A percentile compares a stretch with the other conserved stretches of the same genome.
Evolutionary conservation across 2,329 filamentous ascomycete genomes (phyloP).

Genomic region (Trichophaea hybrida): DNA sequence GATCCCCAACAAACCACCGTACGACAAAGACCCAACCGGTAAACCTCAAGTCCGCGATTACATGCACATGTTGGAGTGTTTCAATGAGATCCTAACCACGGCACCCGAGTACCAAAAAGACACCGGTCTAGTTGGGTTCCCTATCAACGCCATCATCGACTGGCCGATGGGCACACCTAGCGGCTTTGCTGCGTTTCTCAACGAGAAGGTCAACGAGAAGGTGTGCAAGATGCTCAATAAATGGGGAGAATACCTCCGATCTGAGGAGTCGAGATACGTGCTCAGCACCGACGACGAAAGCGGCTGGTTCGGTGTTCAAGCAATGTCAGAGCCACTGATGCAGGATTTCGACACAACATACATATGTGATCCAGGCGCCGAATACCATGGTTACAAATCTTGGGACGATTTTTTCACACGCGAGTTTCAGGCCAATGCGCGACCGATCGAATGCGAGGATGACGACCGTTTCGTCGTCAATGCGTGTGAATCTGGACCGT

Average conservation of each 20-base stretch:
- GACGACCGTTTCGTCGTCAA: slow-evolving; percentile 42
- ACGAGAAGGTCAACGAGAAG: slow-evolving; percentile 39
- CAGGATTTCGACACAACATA: slow-evolving; percentile 47
- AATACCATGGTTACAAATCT: slow-evolving; percentile 47
- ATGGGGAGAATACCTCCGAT: slow-evolving; percentile 32
- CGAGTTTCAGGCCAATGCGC: slow-evolving; percentile 38
- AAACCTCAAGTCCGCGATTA: slow-evolving; percentile 49
- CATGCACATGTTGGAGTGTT: slow-evolving; percentile 48
- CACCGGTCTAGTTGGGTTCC: slow-evolving; percentile 39
- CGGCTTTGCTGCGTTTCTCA: slow-evolving; percentile 42
- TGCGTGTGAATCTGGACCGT: slow-evolving; percentile 50
- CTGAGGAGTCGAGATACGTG: slow-evolving; percentile 4
- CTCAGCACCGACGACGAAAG: not conserved
- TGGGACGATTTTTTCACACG: slow-evolving; percentile 62
- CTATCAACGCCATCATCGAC: slow-evolving; percentile 44
- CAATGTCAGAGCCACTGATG: slow-evolving; percentile 8
- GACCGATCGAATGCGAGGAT: slow-evolving; percentile 44
- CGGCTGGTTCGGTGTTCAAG: slow-evolving; percentile 33
- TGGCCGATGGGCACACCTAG: slow-evolving; percentile 45
- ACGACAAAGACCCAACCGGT: slow-evolving; percentile 47
- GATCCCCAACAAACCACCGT: slow-evolving; percentile 46
- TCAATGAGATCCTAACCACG: slow-evolving; percentile 45
- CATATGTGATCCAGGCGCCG: slow-evolving; percentile 41
- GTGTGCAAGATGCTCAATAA: slow-evolving; percentile 39
- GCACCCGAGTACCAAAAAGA: slow-evolving; percentile 36